A percentile compares a stretch with the other conserved stretches of the same genome.
Evolutionary conservation across 768 basidiomycete species (phyloP).

Genomic region (Tulasnella sp.): DNA sequence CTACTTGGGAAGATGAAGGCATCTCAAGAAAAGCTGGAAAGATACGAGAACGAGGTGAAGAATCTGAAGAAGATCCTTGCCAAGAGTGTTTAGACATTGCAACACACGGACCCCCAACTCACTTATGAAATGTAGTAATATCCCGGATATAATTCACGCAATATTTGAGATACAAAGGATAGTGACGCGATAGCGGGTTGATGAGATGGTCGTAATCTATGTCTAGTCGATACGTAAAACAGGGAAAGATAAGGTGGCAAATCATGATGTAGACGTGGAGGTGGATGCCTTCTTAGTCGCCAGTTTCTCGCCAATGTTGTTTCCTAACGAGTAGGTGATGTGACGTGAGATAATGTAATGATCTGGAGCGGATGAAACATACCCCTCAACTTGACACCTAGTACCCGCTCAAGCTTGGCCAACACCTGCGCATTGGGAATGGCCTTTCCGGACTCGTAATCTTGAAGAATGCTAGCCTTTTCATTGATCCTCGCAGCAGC

Average conservation of each 20-base stretch:
- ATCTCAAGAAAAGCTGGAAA: slow-evolving; percentile 53
- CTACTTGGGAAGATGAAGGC: slow-evolving; percentile 62
- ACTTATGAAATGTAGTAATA: too few relatives aligned
- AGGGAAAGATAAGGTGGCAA: not conserved
- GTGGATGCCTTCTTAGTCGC: slow-evolving; percentile 22
- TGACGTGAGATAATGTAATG: slow-evolving; percentile 10
- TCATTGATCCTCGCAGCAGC: slow-evolving; percentile 88
- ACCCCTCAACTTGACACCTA: slow-evolving; percentile 87
- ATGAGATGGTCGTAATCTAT: too few relatives aligned
- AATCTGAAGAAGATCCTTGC: slow-evolving; percentile 47
- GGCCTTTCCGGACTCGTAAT: slow-evolving; percentile 80
- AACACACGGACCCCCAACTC: too few relatives aligned
- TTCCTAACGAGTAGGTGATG: slow-evolving; percentile 31
- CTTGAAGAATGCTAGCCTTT: slow-evolving; percentile 76
- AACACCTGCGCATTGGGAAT: slow-evolving; percentile 79
- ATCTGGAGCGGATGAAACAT: slow-evolving; percentile 22
- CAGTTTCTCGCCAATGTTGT: slow-evolving; percentile 78
- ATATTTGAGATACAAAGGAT: too few relatives aligned
- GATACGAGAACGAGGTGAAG: slow-evolving; percentile 55
- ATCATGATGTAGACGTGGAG: slow-evolving; percentile 7
- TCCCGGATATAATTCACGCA: too few relatives aligned
- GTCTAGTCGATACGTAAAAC: too few relatives aligned
- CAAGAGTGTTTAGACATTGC: too few relatives aligned
- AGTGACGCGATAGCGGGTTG: too few relatives aligned
- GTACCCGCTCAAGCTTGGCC: slow-evolving; percentile 70